These are phyloP conservation scores for Hymenoscyphus infarciens DNA, from an alignment of 2,329 filamentous ascomycete genomes.

Conservation along the genomic window DNA sequence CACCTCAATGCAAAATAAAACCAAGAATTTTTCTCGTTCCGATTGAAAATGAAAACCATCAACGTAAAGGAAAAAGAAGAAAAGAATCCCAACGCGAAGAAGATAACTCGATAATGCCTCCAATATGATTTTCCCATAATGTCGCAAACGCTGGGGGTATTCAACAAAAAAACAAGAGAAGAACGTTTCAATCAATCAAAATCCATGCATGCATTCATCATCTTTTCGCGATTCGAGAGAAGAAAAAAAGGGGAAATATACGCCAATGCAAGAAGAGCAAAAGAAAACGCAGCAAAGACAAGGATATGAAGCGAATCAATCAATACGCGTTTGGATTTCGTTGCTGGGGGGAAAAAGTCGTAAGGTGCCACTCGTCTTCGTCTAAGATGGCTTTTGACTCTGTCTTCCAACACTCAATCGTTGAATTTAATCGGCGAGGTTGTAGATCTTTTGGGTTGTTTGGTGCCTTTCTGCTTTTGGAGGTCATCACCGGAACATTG, in stretches of 20 bases:
- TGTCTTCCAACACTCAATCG: background rate
- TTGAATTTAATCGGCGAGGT: no score
- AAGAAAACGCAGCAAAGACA: background rate
- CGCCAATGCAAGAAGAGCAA: background rate
- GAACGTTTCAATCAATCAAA: constrained; percentile 5
- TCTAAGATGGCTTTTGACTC: background rate
- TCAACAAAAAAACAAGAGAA: constrained; percentile 14
- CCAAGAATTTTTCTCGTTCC: no score
- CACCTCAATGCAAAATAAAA: background rate
- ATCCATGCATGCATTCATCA: constrained; percentile 11
- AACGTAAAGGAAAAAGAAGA: no score
- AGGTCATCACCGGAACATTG: background rate
- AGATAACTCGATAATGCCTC: background rate
- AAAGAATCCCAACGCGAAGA: background rate
- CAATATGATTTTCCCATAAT: background rate
- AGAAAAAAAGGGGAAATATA: background rate
- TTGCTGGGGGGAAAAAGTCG: no score
- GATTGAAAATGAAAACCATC: no score
- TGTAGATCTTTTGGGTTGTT: constrained; percentile 3
- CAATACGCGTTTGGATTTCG: background rate
- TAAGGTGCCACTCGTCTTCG: background rate
- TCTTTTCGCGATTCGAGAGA: background rate
- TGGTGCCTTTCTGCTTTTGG: background rate
- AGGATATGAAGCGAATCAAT: background rate
- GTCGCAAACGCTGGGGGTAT: constrained; percentile 22